Evolutionary conservation across 805 yeast genomes (phyloP), one percentile per base, ranked within the genome.

Genomic region (Pichia exigua): DNA sequence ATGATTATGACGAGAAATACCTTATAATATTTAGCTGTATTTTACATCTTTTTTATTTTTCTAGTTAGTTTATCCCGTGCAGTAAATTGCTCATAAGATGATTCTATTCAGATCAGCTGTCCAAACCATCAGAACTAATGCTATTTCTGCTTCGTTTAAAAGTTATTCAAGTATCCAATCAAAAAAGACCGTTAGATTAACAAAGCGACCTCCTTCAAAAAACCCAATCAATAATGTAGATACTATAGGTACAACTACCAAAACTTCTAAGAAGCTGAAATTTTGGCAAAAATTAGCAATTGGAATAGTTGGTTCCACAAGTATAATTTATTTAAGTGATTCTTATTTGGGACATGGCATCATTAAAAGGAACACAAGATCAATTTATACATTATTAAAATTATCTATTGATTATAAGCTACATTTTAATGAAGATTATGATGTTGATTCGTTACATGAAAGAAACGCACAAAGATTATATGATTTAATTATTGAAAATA

Each of bases 361-460:
- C 0, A 55, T 75, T 6, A 61, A 72, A 15, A 70, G 94, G 56
- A 76, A 87, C 0, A 50, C 67, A 1, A 67, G 82, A 45, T 78
- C 88, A 0, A 61, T 81, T 1, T 73, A 65, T 48, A 71, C 71
- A 1, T 64, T 84, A 44, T 50, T 71, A 8, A 58, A 71, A 61
- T 75, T 85, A 9, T 88, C 87, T 0, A 59, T 74, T 35, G 84
- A 83, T 59, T 87, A 85, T 65, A 80, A 79, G 62, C 59, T 76
- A 46, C 72, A 76, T 54, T 81, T 79, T 60, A 68, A 66, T 24
- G 74, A 72, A 38, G 69, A 68, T 18, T 55, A 68, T 20, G 78
- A 71, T 63, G 67, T 81, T n/a, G 75, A 73, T 21, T 74, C 74
- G 0, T 64, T 86, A 11, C 94, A 86, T 57, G 81, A 78, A 52